Base-by-base conservation (phyloP, 176 grass and related monocot species). In the Saccharum spontaneum region DNA sequence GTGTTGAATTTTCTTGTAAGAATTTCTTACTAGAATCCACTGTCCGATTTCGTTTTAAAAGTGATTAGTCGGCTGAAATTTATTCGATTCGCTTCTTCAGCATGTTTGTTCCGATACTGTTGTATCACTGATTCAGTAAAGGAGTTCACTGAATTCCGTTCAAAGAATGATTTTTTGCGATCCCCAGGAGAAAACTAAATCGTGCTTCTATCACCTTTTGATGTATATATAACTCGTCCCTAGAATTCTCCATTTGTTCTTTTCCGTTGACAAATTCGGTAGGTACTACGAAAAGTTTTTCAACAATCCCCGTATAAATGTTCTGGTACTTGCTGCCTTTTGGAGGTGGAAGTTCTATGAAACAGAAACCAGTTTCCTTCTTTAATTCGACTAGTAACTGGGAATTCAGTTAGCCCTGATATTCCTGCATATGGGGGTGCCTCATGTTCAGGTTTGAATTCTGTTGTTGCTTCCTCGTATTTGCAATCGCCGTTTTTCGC, bases 381-480 rank as follows among this genome's bases (percentile, higher is more conserved):
- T 82, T 74, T 33, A 59, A 68, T 36, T 69, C 71, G 43, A 57
- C 33, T 36, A 45, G 7, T 57, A 75, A 67, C 8, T 8, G 36
- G 40, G 6, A 48, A 72, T 37, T 83, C 77, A 20, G 44, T 69
- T 31, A 79, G 5, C 30, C 15, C 62, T 80, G 39, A 7, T 50
- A 31, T 79, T 30, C 66, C n/a, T 49, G 71, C 66, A 50, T 78
- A 73, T 15, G 14, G 7, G 6, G 18, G 43, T 13, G 2, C 28
- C 18, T 70, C 10, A 26, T 52, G 46, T 70, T 70, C 18, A 70
- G 68, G 28, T 73, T 83, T 63, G 38, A 61, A 31, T 82, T 72
- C 16, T 44, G 55, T 70, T 20, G 22, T 68, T 69, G n/a, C 24
- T 64, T 79, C 38, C 76, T 43, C 37, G 24, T 31, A 5, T 64